These are phyloP conservation scores for Tulasnella calospora DNA, from an alignment of 768 basidiomycete genomes.

Conservation along the genomic window DNA sequence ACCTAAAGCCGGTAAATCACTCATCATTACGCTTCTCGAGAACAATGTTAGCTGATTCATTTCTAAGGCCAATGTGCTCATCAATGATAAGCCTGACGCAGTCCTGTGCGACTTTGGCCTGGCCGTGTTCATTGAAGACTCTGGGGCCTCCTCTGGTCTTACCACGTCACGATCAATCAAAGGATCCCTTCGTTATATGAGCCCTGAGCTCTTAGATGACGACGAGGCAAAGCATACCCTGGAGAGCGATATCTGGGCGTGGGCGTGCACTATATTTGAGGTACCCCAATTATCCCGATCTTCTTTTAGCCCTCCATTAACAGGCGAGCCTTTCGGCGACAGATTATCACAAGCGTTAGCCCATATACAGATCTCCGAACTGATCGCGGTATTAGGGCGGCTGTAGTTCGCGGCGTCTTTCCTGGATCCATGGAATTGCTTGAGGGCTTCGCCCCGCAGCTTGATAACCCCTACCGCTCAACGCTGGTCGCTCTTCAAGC, in stretches of 20 bases:
- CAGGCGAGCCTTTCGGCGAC: too few relatives aligned
- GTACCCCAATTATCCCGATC: not conserved
- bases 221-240: not conserved
- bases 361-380: too few relatives aligned
- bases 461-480: too few relatives aligned
- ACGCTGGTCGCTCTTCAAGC: too few relatives aligned
- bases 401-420: too few relatives aligned
- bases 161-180: not conserved
- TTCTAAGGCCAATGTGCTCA: not conserved
- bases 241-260: not conserved
- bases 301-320: too few relatives aligned
- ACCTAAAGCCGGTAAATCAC: not conserved
- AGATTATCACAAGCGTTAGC: too few relatives aligned
- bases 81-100: not conserved
- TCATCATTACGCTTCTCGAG: not conserved
- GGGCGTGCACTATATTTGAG: not conserved
- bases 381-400: too few relatives aligned
- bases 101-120: not conserved
- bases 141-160: not conserved
- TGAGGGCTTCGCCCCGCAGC: too few relatives aligned
- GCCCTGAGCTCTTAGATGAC: not conserved
- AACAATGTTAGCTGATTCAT: too few relatives aligned
- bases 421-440: too few relatives aligned
- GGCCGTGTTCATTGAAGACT: not conserved
- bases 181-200: not conserved